Conservation (phyloP, 352 stramenopile genomes). For the Globisporangium apiculatum region DNA sequence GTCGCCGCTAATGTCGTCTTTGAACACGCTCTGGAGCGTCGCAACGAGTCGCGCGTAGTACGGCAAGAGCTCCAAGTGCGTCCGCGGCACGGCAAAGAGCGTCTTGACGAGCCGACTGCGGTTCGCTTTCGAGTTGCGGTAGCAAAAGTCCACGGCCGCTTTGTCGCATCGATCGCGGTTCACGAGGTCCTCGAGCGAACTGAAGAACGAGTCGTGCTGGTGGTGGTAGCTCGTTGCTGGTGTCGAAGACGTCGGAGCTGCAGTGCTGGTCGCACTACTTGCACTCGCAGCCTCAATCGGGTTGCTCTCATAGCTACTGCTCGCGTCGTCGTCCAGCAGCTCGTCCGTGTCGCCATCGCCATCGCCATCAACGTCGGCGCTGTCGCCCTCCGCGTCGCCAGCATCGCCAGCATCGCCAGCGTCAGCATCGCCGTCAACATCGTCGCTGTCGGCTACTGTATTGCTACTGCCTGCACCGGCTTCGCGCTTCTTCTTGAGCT, state of each 20-base stretch:
- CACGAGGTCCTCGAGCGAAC: conserved; percentile 91
- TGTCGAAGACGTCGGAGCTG: not conserved
- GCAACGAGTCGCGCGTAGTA: conserved; percentile 94
- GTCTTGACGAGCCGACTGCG: conserved; percentile 88
- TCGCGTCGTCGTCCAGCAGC: not conserved
- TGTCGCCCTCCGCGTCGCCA: conserved; percentile 6
- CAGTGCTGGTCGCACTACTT: conserved; percentile 15
- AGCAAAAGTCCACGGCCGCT: conserved; percentile 94
- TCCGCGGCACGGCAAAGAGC: conserved; percentile 91
- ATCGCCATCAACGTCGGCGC: conserved; percentile 32
- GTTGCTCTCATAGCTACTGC: conserved; percentile 10
- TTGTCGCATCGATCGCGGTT: conserved; percentile 95
- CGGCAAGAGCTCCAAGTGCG: conserved; percentile 91
- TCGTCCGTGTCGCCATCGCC: conserved; percentile 18
- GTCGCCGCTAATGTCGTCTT: conserved; percentile 86
- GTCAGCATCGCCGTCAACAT: conserved; percentile 28
- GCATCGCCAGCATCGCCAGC: conserved; percentile 42
- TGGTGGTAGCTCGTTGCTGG: conserved; percentile 79
- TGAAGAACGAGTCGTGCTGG: conserved; percentile 90
- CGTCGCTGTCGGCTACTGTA: conserved; percentile 9
- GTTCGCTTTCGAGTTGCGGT: conserved; percentile 92
- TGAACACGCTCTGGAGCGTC: conserved; percentile 89
- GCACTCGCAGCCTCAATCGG: conserved; percentile 10
- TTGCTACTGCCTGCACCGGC: conserved; percentile 11
- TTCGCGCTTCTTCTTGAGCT: conserved; percentile 86